Percentiles rank a stretch among this genome's conserved stretches.
phyloP scores from a whole-genome alignment of 345 rosid genomes.

The Populus tremula region DNA sequence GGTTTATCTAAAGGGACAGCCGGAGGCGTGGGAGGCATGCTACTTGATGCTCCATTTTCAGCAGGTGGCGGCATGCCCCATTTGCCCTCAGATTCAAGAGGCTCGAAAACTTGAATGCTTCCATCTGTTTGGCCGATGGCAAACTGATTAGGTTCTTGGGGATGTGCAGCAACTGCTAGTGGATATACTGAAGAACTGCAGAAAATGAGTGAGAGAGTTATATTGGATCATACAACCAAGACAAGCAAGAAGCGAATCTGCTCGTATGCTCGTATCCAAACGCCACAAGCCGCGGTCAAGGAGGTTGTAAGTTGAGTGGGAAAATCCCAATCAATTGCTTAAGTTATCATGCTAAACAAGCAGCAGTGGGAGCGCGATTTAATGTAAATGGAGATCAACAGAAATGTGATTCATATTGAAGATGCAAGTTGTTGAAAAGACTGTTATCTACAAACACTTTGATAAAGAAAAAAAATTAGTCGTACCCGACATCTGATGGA shows the following conservation, averaged over 20 bases:
- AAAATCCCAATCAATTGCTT: background rate
- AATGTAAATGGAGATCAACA: background rate
- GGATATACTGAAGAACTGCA: slow-evolving; percentile 36
- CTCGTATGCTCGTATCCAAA: background rate
- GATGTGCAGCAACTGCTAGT: slow-evolving; percentile 59
- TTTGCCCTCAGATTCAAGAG: slow-evolving; percentile 50
- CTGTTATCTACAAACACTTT: background rate
- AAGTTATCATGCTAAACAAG: background rate
- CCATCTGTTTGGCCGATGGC: slow-evolving; percentile 71
- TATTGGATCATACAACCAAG: background rate
- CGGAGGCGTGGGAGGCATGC: background rate
- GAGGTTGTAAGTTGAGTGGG: background rate
- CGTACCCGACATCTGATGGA: slow-evolving; percentile 15
- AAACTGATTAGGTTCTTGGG: slow-evolving; percentile 66
- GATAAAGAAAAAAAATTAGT: background rate
- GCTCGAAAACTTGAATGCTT: slow-evolving; percentile 57
- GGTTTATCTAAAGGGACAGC: slow-evolving; percentile 2
- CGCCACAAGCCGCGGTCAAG: background rate
- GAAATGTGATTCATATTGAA: background rate
- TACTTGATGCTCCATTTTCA: slow-evolving; percentile 40
- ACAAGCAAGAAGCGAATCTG: background rate
- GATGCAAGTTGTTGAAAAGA: background rate
- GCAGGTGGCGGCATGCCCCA: slow-evolving; percentile 48
- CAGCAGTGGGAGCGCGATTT: background rate
- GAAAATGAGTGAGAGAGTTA: background rate